Evolutionary conservation across 768 basidiomycete species (phyloP).

Genomic region (Trametes cubensis): DNA sequence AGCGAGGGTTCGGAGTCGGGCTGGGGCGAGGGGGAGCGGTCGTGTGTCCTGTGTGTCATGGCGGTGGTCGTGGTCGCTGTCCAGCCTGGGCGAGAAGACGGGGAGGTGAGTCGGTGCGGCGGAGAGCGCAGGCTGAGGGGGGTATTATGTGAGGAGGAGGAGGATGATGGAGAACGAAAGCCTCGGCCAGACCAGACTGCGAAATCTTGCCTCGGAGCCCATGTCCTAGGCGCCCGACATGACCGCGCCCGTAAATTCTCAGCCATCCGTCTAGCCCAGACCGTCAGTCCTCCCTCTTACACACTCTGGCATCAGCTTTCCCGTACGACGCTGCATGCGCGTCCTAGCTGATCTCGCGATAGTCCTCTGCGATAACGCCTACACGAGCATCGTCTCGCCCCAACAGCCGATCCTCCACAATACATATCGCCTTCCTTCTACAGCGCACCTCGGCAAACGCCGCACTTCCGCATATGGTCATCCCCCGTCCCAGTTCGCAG

Average conservation of each 20-base stretch:
- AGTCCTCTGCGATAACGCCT: no score
- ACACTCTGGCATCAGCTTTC: not conserved
- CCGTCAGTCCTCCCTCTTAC: not conserved
- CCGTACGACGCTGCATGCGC: not conserved
- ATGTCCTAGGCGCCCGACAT: constrained; percentile 13
- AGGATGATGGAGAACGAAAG: constrained; percentile 23
- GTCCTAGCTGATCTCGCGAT: no score
- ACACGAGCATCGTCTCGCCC: no score
- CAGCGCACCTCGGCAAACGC: not conserved
- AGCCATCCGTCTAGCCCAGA: constrained; percentile 7
- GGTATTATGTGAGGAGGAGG: constrained; percentile 23
- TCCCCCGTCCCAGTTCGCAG: not conserved
- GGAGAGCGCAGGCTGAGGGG: not conserved
- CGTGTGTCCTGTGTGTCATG: constrained; percentile 50
- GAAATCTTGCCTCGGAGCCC: constrained; percentile 19
- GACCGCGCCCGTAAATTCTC: constrained; percentile 12
- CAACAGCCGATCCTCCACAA: no score
- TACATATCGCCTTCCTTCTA: no score
- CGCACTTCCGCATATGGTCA: constrained; percentile 14
- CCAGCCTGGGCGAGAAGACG: constrained; percentile 6
- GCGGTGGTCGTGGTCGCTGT: constrained; percentile 3
- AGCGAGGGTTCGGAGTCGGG: constrained; percentile 38
- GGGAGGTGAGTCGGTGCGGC: constrained; percentile 3
- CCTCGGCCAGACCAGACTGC: constrained; percentile 29
- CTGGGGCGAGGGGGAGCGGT: constrained; percentile 48